phyloP scores from a whole-genome alignment of 306 rosid genomes.

The Urtica urens region DNA sequence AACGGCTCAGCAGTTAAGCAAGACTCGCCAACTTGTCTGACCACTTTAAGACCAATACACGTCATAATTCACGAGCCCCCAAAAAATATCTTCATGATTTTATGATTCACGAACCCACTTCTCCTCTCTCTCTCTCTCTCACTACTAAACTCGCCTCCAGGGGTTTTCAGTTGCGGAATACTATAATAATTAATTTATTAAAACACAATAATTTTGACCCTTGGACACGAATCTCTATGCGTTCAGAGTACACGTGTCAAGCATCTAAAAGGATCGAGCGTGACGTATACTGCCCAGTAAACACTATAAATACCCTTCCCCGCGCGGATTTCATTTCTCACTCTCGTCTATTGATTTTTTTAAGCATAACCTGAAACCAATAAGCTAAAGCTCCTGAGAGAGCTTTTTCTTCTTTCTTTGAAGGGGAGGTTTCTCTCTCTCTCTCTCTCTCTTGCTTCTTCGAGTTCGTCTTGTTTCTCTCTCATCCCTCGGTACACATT shows the following conservation, averaged over 20 bases:
- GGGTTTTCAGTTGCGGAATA: too few relatives aligned
- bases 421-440: conserved; percentile 25
- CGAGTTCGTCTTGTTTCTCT: neutral
- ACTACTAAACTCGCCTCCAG: too few relatives aligned
- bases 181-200: neutral
- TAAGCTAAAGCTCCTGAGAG: neutral
- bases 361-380: neutral
- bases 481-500: too few relatives aligned
- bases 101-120: neutral
- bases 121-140: neutral
- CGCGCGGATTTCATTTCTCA: neutral
- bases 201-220: neutral
- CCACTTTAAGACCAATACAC: neutral
- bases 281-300: conserved; percentile 27
- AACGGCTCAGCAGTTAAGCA: too few relatives aligned
- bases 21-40: conserved; percentile 1
- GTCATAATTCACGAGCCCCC: neutral
- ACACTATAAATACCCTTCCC: conserved; percentile 25
- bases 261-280: neutral
- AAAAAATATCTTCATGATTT: neutral
- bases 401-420: neutral
- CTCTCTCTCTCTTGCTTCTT: neutral
- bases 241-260: conserved; percentile 24
- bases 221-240: too few relatives aligned
- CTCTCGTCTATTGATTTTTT: neutral